Evolutionary conservation across 116 monocot species (phyloP).

Genomic region (Zostera marina): DNA sequence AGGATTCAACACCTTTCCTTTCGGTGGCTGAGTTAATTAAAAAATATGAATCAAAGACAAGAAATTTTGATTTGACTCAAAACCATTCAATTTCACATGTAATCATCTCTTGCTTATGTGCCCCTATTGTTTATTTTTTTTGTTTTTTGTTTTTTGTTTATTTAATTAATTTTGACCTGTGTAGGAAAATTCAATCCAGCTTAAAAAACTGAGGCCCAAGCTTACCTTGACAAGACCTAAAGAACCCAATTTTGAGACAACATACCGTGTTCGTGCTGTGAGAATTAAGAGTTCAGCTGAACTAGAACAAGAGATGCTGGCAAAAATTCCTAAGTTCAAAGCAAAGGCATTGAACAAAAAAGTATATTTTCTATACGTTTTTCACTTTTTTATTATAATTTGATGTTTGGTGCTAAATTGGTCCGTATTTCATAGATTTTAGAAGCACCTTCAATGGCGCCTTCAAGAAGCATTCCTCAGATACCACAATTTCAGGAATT

Average conservation of each 20-base stretch:
- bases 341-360: conserved; percentile 82
- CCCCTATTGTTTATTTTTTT: background rate
- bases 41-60: conserved; percentile 59
- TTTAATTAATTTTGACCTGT: conserved; percentile 1
- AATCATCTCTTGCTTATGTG: background rate
- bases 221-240: conserved; percentile 84
- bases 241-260: conserved; percentile 61
- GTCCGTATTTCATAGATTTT: conserved; percentile 32
- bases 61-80: conserved; percentile 33
- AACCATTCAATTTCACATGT: conserved; percentile 14
- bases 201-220: conserved; percentile 41
- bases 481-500: conserved; percentile 75
- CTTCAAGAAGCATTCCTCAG: conserved; percentile 42
- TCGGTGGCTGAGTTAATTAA: conserved; percentile 69
- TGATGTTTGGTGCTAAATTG: background rate
- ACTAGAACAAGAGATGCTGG: conserved; percentile 79
- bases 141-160: background rate
- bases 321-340: conserved; percentile 92
- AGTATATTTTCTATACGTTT: conserved; percentile 20
- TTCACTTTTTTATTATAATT: too few relatives aligned
- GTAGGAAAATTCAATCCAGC: conserved; percentile 31
- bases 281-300: conserved; percentile 76
- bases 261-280: conserved; percentile 60
- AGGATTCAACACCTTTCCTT: conserved; percentile 33
- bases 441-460: conserved; percentile 40